Base-by-base conservation (phyloP, 2,329 filamentous ascomycete species). In the Onygenales sp. region DNA sequence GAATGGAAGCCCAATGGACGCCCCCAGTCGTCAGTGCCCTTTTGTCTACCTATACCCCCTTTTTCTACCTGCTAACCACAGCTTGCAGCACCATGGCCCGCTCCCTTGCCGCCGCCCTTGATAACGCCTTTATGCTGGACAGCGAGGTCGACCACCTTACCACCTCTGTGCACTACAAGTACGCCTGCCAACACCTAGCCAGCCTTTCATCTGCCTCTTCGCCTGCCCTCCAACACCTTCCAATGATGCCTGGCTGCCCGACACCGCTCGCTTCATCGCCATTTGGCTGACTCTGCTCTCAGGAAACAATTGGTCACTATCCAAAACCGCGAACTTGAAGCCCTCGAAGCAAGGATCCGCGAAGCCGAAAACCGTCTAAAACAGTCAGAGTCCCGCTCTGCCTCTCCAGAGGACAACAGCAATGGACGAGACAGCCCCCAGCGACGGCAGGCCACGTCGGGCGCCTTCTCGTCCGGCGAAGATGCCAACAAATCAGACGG, bases 81-180 rank as follows among this genome's bases (percentile, higher is more conserved):
- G 46, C 52, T 56, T 58, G 46, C 71, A 95, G 91, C 59, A 93
- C 88, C 57, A 84, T 95, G 71, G 91, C 90, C 52, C 86, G 83
- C 63, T 89, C 86, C 66, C 95, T 96, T 73, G 92, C 89, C 55
- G 78, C 83, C 44, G 88, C 92, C 68, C 78, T 96, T 57, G 87
- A 92, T 76, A 86, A 89, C 67, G 86, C 94, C 62, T 96, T 96
- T 76, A 86, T 87, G 65, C 84, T 96, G 66, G 88, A 93, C 62
- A 86, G 84, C 70, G 85, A 85, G 61, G 70, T 93, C 55, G 82
- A 85, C 64, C 80, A 86, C 57, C 78, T 95, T 38, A 82, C 87
- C 64, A 78, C 85, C 67, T 82, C 86, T 60, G 82, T 95, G 56
- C 81, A 89, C 67, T 81, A 89, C 70, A 92, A 91, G 91, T 96